Evolutionary conservation across 192 early-diverging fungal species (phyloP).

Genomic region (Gamsiella multidivaricata): DNA sequence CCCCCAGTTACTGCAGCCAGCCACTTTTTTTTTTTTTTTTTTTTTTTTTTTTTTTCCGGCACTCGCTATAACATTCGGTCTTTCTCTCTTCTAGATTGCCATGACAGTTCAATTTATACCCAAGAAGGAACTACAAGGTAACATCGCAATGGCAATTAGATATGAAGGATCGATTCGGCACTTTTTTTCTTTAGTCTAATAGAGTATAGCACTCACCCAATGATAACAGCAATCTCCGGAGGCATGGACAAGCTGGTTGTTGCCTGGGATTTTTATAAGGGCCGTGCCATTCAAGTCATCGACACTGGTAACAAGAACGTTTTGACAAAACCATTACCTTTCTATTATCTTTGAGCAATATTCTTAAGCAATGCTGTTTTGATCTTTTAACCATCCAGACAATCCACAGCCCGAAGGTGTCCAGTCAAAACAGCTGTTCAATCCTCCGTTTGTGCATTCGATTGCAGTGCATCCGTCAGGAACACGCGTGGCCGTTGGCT

Average conservation of each 20-base stretch:
- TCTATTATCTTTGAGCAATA: too few relatives aligned
- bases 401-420: slow-evolving; percentile 21
- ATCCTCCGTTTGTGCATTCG: slow-evolving; percentile 67
- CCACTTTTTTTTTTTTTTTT: background rate
- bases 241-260: slow-evolving; percentile 62
- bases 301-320: slow-evolving; percentile 46
- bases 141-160: background rate
- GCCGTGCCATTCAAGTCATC: slow-evolving; percentile 36
- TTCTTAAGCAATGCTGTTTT: too few relatives aligned
- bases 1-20: too few relatives aligned
- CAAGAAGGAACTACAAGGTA: slow-evolving; percentile 62
- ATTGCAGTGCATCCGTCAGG: slow-evolving; percentile 54
- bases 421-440: slow-evolving; percentile 58
- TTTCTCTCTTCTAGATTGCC: too few relatives aligned
- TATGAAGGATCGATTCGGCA: background rate
- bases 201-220: too few relatives aligned
- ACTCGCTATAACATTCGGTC: too few relatives aligned
- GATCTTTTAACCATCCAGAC: slow-evolving; percentile 8
- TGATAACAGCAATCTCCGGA: slow-evolving; percentile 62
- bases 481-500: slow-evolving; percentile 53
- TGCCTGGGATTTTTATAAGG: slow-evolving; percentile 64
- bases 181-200: background rate
- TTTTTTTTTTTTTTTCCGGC: too few relatives aligned
- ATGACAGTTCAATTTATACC: slow-evolving; percentile 62
- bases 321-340: background rate